phyloP scores from a whole-genome alignment of 2,329 filamentous ascomycete genomes.

The Paramyrothecium sp. region DNA sequence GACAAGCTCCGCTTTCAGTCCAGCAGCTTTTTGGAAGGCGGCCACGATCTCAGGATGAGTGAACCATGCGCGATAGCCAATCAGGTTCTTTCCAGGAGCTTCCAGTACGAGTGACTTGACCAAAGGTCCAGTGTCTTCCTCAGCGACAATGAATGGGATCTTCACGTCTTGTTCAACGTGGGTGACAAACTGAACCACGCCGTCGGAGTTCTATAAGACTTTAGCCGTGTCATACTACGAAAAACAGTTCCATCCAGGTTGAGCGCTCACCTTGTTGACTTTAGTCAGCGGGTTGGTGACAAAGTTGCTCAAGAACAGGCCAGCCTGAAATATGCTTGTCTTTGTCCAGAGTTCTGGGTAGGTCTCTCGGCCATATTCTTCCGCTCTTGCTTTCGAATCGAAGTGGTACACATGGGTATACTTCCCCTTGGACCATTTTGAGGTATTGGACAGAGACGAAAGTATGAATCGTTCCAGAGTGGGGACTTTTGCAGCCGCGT shows the following conservation, averaged over 20 bases:
- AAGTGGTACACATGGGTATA: slow-evolving; percentile 40
- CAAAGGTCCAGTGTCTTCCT: slow-evolving; percentile 20
- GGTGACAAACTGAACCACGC: slow-evolving; percentile 14
- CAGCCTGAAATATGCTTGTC: slow-evolving; percentile 16
- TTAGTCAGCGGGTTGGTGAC: not conserved
- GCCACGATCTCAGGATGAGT: not conserved
- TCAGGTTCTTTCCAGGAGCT: slow-evolving; percentile 14
- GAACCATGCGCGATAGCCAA: slow-evolving; percentile 19
- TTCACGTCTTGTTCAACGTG: slow-evolving; percentile 11
- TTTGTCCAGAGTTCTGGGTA: slow-evolving; percentile 17
- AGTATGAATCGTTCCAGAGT: slow-evolving; percentile 35
- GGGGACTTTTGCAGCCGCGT: slow-evolving; percentile 28
- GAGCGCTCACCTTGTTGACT: slow-evolving; percentile 8
- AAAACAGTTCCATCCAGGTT: not conserved
- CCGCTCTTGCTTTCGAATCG: slow-evolving; percentile 35
- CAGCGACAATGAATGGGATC: slow-evolving; percentile 18
- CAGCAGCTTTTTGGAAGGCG: not conserved
- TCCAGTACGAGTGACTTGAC: slow-evolving; percentile 19
- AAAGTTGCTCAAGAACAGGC: slow-evolving; percentile 15
- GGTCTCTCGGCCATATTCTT: slow-evolving; percentile 19
- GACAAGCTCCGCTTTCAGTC: not conserved
- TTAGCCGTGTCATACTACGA: not conserved
- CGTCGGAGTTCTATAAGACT: slow-evolving; percentile 12
- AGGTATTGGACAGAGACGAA: slow-evolving; percentile 32
- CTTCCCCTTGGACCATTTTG: slow-evolving; percentile 36